Percentiles rank a stretch among this genome's conserved stretches.
These are phyloP conservation scores for Seiridium unicorne DNA, from an alignment of 2,329 filamentous ascomycete species.

Conservation along the genomic window DNA sequence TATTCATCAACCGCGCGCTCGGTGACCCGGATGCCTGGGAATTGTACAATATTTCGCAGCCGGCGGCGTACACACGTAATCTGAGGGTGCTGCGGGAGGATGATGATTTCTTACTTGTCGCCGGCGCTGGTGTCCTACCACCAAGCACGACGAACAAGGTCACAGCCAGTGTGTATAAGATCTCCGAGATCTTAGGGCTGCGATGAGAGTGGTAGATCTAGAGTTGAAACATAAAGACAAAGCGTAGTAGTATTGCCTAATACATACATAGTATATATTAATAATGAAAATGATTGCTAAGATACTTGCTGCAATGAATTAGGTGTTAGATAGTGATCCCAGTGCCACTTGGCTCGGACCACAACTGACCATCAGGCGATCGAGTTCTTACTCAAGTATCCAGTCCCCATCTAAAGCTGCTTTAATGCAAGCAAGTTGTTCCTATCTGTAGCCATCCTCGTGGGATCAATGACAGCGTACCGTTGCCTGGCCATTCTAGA, in stretches of 20 bases:
- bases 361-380: too few species aligned
- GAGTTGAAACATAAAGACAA: too few species aligned
- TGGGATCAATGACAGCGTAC: too few species aligned
- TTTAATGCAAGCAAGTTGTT: too few species aligned
- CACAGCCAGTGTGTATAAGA: slow-evolving; percentile 21
- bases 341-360: too few species aligned
- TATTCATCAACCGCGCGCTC: slow-evolving; percentile 28
- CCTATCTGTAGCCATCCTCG: too few species aligned
- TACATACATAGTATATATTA: neutral
- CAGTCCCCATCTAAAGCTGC: too few species aligned
- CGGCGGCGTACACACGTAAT: slow-evolving; percentile 23
- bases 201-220: neutral
- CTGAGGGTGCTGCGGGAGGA: slow-evolving; percentile 23
- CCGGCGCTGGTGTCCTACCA: slow-evolving; percentile 35
- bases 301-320: too few species aligned
- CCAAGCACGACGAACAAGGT: slow-evolving; percentile 38
- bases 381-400: too few species aligned
- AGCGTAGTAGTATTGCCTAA: neutral
- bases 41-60: slow-evolving; percentile 22
- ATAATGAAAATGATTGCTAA: too few species aligned
- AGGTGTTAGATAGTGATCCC: too few species aligned
- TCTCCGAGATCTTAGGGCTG: neutral
- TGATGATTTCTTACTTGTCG: slow-evolving; percentile 26
- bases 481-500: too few species aligned
- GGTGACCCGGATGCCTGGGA: slow-evolving; percentile 27